Conservation (phyloP, 495 filamentous ascomycete species). For the Pseudomonodictys pantanalensis region DNA sequence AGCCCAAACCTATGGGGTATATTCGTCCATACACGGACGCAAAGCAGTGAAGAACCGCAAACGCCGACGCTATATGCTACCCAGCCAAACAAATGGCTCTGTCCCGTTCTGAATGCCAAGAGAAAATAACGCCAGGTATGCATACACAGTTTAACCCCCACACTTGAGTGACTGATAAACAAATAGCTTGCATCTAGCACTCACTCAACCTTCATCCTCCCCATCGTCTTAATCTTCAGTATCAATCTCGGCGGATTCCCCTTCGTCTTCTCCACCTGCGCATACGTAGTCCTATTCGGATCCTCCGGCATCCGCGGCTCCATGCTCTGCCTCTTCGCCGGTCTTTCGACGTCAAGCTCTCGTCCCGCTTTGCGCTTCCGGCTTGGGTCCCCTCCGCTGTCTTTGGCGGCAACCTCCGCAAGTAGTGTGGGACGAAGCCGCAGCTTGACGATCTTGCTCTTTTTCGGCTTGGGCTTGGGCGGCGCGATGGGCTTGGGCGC, state of each 20-base stretch:
- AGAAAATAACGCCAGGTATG: not conserved
- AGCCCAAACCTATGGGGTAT: not conserved
- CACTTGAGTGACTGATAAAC: too few species aligned
- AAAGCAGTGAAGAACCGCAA: not conserved
- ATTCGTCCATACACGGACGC: not conserved
- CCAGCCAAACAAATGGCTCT: not conserved
- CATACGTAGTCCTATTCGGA: not conserved
- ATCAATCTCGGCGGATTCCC: not conserved
- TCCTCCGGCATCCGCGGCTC: not conserved
- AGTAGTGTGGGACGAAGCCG: not conserved
- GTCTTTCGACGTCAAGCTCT: not conserved
- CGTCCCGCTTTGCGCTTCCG: not conserved
- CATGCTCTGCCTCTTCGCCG: not conserved
- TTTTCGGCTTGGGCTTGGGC: not conserved
- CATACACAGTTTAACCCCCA: not conserved
- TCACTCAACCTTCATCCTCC: not conserved
- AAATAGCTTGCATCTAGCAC: too few species aligned
- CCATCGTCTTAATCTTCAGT: not conserved
- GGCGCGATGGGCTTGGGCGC: not conserved
- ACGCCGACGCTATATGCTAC: not conserved
- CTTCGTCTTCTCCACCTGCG: not conserved
- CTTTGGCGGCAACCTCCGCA: not conserved
- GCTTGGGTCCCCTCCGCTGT: not conserved
- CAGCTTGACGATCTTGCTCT: not conserved
- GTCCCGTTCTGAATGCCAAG: not conserved